phyloP scores from a whole-genome alignment of 768 basidiomycete species.

The Lentinus tigrinus region DNA sequence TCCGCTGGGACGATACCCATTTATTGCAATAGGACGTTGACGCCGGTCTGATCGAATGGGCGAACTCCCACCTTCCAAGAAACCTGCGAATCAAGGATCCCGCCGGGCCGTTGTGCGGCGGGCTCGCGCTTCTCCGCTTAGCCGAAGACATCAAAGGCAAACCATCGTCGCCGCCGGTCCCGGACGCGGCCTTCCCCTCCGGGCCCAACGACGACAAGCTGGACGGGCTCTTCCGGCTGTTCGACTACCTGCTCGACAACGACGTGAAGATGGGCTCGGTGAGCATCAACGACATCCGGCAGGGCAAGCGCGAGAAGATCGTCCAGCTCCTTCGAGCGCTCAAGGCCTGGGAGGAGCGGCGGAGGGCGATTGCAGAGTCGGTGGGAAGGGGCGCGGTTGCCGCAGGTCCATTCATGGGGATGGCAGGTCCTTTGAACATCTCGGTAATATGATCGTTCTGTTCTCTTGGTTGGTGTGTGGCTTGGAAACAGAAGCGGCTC shows the following conservation, averaged over 20 bases:
- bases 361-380: conserved; percentile 52
- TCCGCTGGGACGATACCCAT: conserved; percentile 1
- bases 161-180: conserved; percentile 66
- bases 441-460: background rate
- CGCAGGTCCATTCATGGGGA: conserved; percentile 29
- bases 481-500: background rate
- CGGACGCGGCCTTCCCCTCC: conserved; percentile 75
- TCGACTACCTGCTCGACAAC: conserved; percentile 91
- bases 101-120: conserved; percentile 49
- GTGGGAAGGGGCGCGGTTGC: conserved; percentile 37
- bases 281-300: conserved; percentile 90
- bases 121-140: conserved; percentile 79
- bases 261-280: conserved; percentile 90
- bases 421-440: conserved; percentile 7
- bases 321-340: conserved; percentile 74
- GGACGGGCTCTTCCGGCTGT: conserved; percentile 83
- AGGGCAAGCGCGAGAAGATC: conserved; percentile 80
- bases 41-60: conserved; percentile 75
- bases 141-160: conserved; percentile 78
- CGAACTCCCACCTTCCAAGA: conserved; percentile 78
- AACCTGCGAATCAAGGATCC: conserved; percentile 54
- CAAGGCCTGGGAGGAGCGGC: conserved; percentile 79
- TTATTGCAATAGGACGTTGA: conserved; percentile 35
- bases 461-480: background rate
- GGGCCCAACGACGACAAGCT: conserved; percentile 73